These are phyloP conservation scores for Thoreauomyces humboldtii DNA, from an alignment of 192 early-diverging fungal genomes.

Conservation along the genomic window DNA sequence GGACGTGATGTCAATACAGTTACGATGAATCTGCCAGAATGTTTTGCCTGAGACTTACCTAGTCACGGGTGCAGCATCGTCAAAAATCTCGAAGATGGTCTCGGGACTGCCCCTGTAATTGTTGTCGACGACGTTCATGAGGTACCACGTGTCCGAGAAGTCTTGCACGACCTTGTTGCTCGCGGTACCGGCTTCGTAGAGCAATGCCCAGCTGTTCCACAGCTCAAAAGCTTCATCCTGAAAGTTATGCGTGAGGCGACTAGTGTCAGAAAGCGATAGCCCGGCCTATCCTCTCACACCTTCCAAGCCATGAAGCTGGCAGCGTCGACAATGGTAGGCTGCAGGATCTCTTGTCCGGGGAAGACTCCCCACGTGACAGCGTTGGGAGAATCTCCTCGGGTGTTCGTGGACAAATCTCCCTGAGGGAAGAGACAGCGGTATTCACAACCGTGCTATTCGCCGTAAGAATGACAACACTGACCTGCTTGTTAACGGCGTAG, in stretches of 20 bases:
- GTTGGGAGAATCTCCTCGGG: conserved; percentile 79
- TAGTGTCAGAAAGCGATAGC: neutral
- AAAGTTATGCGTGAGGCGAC: neutral
- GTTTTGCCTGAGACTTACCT: too few species aligned
- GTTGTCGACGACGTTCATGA: conserved; percentile 95
- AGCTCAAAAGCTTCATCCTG: conserved; percentile 90
- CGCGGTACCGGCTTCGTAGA: conserved; percentile 56
- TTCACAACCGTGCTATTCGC: too few species aligned
- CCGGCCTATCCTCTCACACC: conserved; percentile 12
- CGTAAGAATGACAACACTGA: conserved; percentile 13
- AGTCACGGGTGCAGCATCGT: too few species aligned
- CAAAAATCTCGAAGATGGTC: conserved; percentile 71
- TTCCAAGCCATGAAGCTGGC: conserved; percentile 93
- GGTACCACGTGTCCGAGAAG: conserved; percentile 76
- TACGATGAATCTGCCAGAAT: too few species aligned
- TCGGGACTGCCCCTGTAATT: conserved; percentile 76
- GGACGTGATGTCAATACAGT: too few species aligned
- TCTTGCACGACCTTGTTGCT: conserved; percentile 55
- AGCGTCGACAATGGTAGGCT: conserved; percentile 92
- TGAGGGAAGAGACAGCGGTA: conserved; percentile 5
- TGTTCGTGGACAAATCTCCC: conserved; percentile 91
- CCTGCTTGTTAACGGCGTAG: conserved; percentile 81
- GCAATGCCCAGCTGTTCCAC: conserved; percentile 82
- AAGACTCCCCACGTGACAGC: conserved; percentile 99
- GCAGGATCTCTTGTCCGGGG: conserved; percentile 93